Base-by-base conservation (phyloP, 345 rosid species). In the Murraya paniculata region DNA sequence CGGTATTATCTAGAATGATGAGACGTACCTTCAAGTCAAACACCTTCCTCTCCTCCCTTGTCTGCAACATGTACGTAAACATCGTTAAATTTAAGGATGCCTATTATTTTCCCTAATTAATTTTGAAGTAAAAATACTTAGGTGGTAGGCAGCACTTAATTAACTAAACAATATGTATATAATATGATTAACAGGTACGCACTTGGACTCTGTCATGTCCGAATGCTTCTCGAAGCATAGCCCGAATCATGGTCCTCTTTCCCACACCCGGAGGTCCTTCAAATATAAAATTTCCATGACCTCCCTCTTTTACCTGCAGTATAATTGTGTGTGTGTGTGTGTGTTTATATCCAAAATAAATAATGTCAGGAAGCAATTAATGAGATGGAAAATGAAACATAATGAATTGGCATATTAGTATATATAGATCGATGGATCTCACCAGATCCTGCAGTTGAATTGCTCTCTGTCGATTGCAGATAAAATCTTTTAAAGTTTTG, bases 181-280 rank as follows among this genome's bases (percentile, higher is more conserved):
- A 39, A 39, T 39, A 41, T 41, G 48, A 41, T 41, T 41, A 41
- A 41, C 14, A 10, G 48, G 21, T 50, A 50, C 56, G 56, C 16
- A 50, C 92, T 89, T 89, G 84, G 35, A 89, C 62, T 70, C 24
- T 70, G 19, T 90, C 88, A 28, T 83, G 68, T 73, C 90, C 92
- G 24, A 53, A 91, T 57, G 85, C 77, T 83, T 87, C 90, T 60
- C 86, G 80, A 55, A 91, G 86, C 85, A 89, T 80, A 55, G 92
- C 94, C 82, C 81, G 66, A 8, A 91, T 88, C 94, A 91, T 89
- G 59, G 94, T 91, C 79, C 83, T 78, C 82, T 91, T 91, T 19
- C 94, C 94, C 28, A 82, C 92, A 8, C 94, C 94, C 2, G 91
- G 68, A 9, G 84, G 89, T 70, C 94, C 94, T 88, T 91, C 84